Conservation (phyloP, 306 rosid species). For the Quercus parvula region DNA sequence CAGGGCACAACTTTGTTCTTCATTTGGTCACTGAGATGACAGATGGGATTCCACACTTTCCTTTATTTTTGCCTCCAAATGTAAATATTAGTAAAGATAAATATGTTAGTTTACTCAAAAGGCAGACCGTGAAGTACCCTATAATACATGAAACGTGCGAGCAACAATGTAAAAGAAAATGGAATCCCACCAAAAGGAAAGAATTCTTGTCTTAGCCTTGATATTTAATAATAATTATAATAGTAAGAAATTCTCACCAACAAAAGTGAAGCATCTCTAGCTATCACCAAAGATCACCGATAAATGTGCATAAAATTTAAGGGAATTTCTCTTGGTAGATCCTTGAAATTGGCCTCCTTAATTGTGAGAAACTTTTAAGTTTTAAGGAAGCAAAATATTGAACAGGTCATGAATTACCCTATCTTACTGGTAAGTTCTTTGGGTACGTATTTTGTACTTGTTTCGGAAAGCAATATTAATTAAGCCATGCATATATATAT, state of each 20-base stretch:
- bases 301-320: not conserved
- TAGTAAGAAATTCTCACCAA: conserved; percentile 33
- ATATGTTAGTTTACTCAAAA: conserved; percentile 7
- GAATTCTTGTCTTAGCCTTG: conserved; percentile 21
- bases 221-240: not conserved
- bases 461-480: conserved; percentile 9
- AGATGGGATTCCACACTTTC: conserved; percentile 3
- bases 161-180: conserved; percentile 34
- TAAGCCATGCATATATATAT: not conserved
- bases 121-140: not conserved
- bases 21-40: not conserved
- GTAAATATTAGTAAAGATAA: conserved; percentile 6
- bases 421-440: too few relatives aligned
- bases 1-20: not conserved
- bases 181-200: conserved; percentile 32
- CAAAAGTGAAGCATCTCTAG: conserved; percentile 15
- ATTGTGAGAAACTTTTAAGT: too few relatives aligned
- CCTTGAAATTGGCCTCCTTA: too few relatives aligned
- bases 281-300: not conserved
- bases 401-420: too few relatives aligned
- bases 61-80: conserved; percentile 12
- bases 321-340: conserved; percentile 2
- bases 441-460: not conserved
- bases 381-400: too few relatives aligned
- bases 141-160: conserved; percentile 18